phyloP scores from a whole-genome alignment of 2,329 filamentous ascomycete genomes.

The Talaromyces sp. region DNA sequence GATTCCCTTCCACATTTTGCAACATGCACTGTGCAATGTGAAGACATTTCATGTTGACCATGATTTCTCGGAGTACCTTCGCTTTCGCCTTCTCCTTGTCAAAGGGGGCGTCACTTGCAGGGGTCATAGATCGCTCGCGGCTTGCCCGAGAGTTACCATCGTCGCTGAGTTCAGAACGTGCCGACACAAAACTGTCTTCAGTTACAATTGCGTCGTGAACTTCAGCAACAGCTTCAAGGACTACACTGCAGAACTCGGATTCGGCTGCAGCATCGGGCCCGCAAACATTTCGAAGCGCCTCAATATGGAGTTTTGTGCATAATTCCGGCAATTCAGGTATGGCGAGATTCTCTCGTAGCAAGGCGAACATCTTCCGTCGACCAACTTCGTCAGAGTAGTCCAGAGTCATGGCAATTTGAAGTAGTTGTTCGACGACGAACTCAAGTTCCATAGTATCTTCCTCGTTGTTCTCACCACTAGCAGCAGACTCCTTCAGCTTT shows the following conservation, averaged over 20 bases:
- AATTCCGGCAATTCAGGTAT: constrained; percentile 87
- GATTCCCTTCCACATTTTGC: constrained; percentile 79
- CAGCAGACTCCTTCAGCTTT: constrained; percentile 32
- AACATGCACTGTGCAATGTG: constrained; percentile 98
- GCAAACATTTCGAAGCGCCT: constrained; percentile 78
- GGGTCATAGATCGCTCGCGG: constrained; percentile 40
- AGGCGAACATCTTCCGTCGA: constrained; percentile 88
- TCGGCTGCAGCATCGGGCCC: constrained; percentile 52
- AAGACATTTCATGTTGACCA: constrained; percentile 97
- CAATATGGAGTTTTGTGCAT: constrained; percentile 80
- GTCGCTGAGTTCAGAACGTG: constrained; percentile 75
- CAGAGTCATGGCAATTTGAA: constrained; percentile 84
- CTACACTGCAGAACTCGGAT: constrained; percentile 47
- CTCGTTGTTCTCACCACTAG: constrained; percentile 61
- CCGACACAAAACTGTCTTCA: constrained; percentile 89
- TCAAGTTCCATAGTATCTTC: constrained; percentile 86
- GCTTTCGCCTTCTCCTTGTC: constrained; percentile 63
- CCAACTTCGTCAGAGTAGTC: constrained; percentile 98
- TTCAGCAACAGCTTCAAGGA: constrained; percentile 91
- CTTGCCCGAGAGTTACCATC: constrained; percentile 44
- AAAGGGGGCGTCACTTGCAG: constrained; percentile 49
- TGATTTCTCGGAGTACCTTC: constrained; percentile 69
- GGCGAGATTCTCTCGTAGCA: constrained; percentile 80
- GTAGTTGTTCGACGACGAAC: constrained; percentile 91
- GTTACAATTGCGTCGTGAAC: constrained; percentile 86